These are phyloP conservation scores for Talaromyces sp. DNA, from an alignment of 2,329 filamentous ascomycete genomes.

Conservation along the genomic window DNA sequence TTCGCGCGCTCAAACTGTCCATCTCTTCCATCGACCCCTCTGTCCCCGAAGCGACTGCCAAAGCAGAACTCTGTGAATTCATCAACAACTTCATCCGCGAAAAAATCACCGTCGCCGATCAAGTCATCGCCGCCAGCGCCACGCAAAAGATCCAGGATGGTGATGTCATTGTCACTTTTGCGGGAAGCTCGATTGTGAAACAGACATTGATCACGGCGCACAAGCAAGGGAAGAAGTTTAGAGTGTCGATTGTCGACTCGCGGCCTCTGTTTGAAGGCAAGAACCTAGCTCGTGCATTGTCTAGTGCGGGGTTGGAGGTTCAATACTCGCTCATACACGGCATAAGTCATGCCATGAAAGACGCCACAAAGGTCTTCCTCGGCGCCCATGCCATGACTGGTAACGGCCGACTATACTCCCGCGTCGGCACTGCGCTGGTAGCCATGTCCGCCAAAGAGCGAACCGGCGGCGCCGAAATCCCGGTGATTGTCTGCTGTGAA, in stretches of 20 bases:
- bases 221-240: slow-evolving; percentile 69
- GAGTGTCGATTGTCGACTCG: slow-evolving; percentile 80
- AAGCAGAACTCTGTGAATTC: slow-evolving; percentile 70
- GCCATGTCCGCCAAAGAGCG: slow-evolving; percentile 75
- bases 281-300: slow-evolving; percentile 69
- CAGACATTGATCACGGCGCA: slow-evolving; percentile 74
- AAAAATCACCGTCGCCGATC: slow-evolving; percentile 81
- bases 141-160: slow-evolving; percentile 72
- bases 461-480: slow-evolving; percentile 59
- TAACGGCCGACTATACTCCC: slow-evolving; percentile 86
- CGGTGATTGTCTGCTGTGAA: slow-evolving; percentile 87
- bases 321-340: slow-evolving; percentile 80
- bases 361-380: slow-evolving; percentile 72
- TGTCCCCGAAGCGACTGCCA: slow-evolving; percentile 76
- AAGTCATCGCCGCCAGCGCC: slow-evolving; percentile 77
- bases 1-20: slow-evolving; percentile 88
- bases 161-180: slow-evolving; percentile 83
- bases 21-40: slow-evolving; percentile 89
- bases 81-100: slow-evolving; percentile 91
- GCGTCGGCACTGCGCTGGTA: slow-evolving; percentile 81
- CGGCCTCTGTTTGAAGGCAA: slow-evolving; percentile 69
- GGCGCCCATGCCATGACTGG: slow-evolving; percentile 94
- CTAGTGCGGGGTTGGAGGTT: slow-evolving; percentile 68
- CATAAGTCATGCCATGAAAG: slow-evolving; percentile 69
- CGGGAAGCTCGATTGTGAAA: slow-evolving; percentile 81